phyloP scores from a whole-genome alignment of 371 early-diverging fungal species.

The Mortierella sp. region DNA sequence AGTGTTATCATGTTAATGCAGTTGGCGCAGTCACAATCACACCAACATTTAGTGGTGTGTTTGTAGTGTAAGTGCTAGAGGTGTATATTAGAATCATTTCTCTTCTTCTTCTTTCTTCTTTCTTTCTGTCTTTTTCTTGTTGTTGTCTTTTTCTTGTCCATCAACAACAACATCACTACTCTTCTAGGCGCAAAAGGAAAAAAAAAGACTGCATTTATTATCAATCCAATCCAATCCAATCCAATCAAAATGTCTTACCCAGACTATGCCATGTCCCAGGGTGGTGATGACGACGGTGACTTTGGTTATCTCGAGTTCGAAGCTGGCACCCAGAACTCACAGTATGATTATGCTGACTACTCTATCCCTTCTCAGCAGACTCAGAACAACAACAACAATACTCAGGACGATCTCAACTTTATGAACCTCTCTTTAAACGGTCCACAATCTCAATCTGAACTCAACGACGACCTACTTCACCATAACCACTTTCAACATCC shows the following conservation, averaged over 20 bases:
- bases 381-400: constrained; percentile 19
- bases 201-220: too few relatives aligned
- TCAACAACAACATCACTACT: background rate
- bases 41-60: too few relatives aligned
- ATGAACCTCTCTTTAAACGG: constrained; percentile 34
- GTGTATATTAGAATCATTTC: too few relatives aligned
- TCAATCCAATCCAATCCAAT: too few relatives aligned
- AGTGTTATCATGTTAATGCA: too few relatives aligned
- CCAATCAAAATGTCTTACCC: constrained; percentile 56
- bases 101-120: constrained; percentile 1
- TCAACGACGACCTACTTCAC: constrained; percentile 16
- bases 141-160: background rate
- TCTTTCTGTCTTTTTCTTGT: background rate
- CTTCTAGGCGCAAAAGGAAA: background rate
- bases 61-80: too few relatives aligned
- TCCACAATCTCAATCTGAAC: constrained; percentile 43
- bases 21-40: too few relatives aligned
- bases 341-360: constrained; percentile 49
- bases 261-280: constrained; percentile 58
- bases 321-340: constrained; percentile 50
- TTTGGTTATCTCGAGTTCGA: constrained; percentile 57
- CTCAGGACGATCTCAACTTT: constrained; percentile 53
- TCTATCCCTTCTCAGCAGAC: constrained; percentile 37
- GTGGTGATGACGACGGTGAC: constrained; percentile 56
- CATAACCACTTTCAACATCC: constrained; percentile 9